Base-by-base conservation (phyloP, 129 eudicot species). In the Lactuca saligna region DNA sequence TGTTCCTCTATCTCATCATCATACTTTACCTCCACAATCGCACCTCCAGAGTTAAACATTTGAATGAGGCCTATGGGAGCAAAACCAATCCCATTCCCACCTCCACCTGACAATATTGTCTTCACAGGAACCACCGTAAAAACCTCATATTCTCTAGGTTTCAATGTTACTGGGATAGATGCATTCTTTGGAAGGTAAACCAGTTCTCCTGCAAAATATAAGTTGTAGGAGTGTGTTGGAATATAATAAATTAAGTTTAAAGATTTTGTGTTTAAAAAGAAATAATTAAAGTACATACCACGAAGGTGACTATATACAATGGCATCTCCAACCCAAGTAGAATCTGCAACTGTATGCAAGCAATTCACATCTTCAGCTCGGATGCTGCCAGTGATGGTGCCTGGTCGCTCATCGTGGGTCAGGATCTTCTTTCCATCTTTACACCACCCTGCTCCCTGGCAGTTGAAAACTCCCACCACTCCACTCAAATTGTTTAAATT, bases 361-460 rank as follows among this genome's bases (percentile, higher is more conserved):
- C 82, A 86, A 58, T 88, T 79, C 15, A 91, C 85, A 79, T 91
- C 97, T 60, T 78, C 78, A 41, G 94, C 88, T 74, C 81, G 82
- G 72, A 91, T 56, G 13, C 57, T 55, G 53, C 96, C 91, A 6
- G 91, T 78, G 37, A 84, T 70, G 20, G 91, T 78, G 61, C 83
- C 83, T 17, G 97, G 97, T 61, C 68, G 80, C 39, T 82, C 82
- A 63, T 91, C 85, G 7, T 91, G 96, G 48, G 80, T 78, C 71
- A 85, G 78, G 57, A 83, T 88, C 71, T 15, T 88, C 73, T 85
- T 88, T 56, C 87, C 96, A 62, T 78, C 84, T 73, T 76, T 83
- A 68, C 94, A 91, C 97, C 97, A 91, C 48, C 88, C 94, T 38
- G 97, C 96, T 44, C 97, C 97, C 72, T 91, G 97, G 79, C 97